Conservation (phyloP, 2,329 filamentous ascomycete genomes). For the Diaporthe vexans region DNA sequence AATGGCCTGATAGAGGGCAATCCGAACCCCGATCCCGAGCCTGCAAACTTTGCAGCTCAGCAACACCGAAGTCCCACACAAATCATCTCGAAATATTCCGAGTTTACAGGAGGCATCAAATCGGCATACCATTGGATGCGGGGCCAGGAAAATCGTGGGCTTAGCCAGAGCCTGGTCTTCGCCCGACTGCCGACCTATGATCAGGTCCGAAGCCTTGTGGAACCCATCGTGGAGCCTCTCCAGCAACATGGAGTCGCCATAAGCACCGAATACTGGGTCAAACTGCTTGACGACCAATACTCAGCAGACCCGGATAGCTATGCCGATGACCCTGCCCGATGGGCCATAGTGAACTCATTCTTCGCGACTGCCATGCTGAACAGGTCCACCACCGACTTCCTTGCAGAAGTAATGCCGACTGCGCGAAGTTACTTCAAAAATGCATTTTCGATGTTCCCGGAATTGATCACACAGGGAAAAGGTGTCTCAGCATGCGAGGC, state of each 20-base stretch:
- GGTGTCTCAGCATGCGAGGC: not conserved
- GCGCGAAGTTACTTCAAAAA: constrained; percentile 15
- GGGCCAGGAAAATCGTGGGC: not conserved
- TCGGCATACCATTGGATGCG: not conserved
- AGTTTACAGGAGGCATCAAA: not conserved
- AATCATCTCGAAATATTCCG: not conserved
- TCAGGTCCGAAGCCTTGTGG: not conserved
- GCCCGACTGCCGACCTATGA: not conserved
- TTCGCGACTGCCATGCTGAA: not conserved
- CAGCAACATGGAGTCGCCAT: not conserved
- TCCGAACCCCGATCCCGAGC: no score
- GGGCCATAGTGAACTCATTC: constrained; percentile 12
- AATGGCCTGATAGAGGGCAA: no score
- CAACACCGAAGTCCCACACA: not conserved
- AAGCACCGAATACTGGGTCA: not conserved
- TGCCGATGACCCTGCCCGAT: not conserved
- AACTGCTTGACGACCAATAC: not conserved
- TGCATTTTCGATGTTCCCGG: not conserved
- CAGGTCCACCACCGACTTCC: not conserved
- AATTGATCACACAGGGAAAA: not conserved
- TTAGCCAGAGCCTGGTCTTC: not conserved
- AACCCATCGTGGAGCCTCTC: not conserved
- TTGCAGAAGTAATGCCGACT: not conserved
- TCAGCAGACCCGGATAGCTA: not conserved
- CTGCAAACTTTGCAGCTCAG: no score